These are phyloP conservation scores for Polychaeton citri DNA, from an alignment of 2,329 filamentous ascomycete species.

Conservation along the genomic window DNA sequence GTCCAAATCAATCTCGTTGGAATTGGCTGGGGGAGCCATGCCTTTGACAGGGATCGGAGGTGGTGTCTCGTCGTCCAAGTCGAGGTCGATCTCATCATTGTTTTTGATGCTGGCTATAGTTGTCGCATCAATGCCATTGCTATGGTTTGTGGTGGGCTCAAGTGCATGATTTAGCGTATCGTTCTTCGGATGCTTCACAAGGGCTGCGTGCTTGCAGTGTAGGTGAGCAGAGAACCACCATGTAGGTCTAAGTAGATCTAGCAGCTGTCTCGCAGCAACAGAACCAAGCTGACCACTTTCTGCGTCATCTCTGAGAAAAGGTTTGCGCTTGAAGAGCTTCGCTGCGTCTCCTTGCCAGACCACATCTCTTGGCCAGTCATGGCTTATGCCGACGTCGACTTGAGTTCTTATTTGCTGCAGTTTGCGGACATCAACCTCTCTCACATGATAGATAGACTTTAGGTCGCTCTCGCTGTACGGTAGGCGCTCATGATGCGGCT, in stretches of 20 bases:
- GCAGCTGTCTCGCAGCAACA: conserved; percentile 61
- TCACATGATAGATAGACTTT: conserved; percentile 74
- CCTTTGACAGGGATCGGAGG: conserved; percentile 6
- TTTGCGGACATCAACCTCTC: conserved; percentile 85
- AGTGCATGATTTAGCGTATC: neutral
- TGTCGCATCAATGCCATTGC: too few relatives aligned
- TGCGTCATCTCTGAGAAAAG: conserved; percentile 63
- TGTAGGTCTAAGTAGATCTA: conserved; percentile 66
- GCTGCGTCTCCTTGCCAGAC: conserved; percentile 63
- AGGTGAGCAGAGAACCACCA: conserved; percentile 89
- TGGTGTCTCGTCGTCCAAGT: conserved; percentile 22
- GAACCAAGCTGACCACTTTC: conserved; percentile 64
- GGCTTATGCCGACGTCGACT: conserved; percentile 81
- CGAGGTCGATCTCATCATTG: conserved; percentile 51
- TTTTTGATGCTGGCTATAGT: conserved; percentile 38
- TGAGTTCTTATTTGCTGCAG: conserved; percentile 72
- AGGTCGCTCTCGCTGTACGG: conserved; percentile 70
- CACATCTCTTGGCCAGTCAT: conserved; percentile 84
- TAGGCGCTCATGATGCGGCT: conserved; percentile 69
- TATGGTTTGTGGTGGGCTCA: neutral
- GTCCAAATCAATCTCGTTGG: conserved; percentile 31
- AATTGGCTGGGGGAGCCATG: conserved; percentile 13
- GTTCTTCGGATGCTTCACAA: conserved; percentile 32
- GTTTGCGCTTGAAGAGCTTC: conserved; percentile 59
- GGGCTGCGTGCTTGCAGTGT: conserved; percentile 73